Conservation (phyloP, 2,329 filamentous ascomycete genomes). For the Ceratocystis eucalypticola region DNA sequence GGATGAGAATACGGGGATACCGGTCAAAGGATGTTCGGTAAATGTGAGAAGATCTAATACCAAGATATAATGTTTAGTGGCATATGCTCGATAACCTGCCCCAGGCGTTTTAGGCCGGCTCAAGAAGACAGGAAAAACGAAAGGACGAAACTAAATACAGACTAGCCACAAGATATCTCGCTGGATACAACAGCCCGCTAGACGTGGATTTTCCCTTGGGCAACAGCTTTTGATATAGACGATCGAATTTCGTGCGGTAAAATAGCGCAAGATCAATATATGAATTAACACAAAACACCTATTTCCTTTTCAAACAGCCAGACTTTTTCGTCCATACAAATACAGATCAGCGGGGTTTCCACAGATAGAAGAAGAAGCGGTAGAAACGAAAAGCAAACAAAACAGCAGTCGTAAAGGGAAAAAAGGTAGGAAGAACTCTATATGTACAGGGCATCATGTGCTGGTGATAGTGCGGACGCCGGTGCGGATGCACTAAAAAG, state of each 20-base stretch:
- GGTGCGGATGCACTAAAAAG: not conserved
- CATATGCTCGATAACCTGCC: not conserved
- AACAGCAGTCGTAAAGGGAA: constrained; percentile 7
- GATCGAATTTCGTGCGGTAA: not conserved
- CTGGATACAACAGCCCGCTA: too few relatives aligned
- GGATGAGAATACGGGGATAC: constrained; percentile 14
- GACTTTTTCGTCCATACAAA: constrained; percentile 15
- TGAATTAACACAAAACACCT: not conserved
- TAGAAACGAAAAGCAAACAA: constrained; percentile 12
- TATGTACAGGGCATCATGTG: constrained; percentile 15
- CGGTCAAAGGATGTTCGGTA: constrained; percentile 15
- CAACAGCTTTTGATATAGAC: not conserved
- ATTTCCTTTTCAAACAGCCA: constrained; percentile 6
- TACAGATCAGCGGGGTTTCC: constrained; percentile 10
- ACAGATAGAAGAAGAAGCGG: not conserved
- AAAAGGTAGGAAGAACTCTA: constrained; percentile 16
- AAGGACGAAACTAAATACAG: not conserved
- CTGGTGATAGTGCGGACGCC: not conserved
- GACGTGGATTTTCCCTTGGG: not conserved
- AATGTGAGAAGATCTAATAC: not conserved
- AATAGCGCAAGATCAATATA: not conserved
- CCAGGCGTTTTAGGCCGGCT: too few relatives aligned
- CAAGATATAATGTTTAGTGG: not conserved
- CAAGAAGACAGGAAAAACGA: not conserved
- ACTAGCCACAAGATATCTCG: not conserved